Percentiles rank a stretch among this genome's conserved stretches.
These are phyloP conservation scores for Ormosia emarginata DNA, from an alignment of 306 rosid genomes.

Conservation along the genomic window DNA sequence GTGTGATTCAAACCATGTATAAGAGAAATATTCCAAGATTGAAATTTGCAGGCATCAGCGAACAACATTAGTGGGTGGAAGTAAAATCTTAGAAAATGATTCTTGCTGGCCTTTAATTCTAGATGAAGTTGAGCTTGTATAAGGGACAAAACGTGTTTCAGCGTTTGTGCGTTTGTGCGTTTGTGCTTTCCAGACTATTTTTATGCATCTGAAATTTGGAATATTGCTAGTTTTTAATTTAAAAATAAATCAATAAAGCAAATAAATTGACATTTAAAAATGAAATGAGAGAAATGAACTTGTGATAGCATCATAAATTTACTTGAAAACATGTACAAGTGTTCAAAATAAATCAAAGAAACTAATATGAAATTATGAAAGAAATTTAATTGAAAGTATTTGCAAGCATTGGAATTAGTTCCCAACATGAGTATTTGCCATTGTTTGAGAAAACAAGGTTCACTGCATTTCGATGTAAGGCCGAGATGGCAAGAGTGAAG, in stretches of 20 bases:
- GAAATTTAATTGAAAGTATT: background rate
- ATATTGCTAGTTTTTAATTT: background rate
- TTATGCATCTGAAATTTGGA: too few relatives aligned
- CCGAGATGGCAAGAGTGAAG: constrained; percentile 61
- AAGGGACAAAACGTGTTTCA: background rate
- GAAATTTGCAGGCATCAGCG: background rate
- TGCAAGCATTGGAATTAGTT: background rate
- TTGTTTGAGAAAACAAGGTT: constrained; percentile 21
- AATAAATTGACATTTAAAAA: background rate
- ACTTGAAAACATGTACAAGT: background rate
- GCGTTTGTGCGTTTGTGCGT: background rate
- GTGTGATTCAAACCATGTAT: too few relatives aligned
- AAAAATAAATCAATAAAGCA: background rate
- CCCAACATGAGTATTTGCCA: background rate
- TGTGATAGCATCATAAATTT: background rate
- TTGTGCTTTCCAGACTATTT: background rate
- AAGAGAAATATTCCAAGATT: background rate
- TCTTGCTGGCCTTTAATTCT: too few relatives aligned
- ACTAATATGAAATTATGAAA: background rate
- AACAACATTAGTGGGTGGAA: background rate
- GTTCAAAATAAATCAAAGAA: background rate
- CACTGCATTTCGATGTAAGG: constrained; percentile 40
- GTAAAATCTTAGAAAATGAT: too few relatives aligned
- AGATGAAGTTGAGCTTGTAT: too few relatives aligned
- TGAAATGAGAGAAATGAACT: background rate